Percentiles rank a stretch among this genome's conserved stretches.
Evolutionary conservation across 345 rosid genomes (phyloP).

Genomic region (Syzygium grande): DNA sequence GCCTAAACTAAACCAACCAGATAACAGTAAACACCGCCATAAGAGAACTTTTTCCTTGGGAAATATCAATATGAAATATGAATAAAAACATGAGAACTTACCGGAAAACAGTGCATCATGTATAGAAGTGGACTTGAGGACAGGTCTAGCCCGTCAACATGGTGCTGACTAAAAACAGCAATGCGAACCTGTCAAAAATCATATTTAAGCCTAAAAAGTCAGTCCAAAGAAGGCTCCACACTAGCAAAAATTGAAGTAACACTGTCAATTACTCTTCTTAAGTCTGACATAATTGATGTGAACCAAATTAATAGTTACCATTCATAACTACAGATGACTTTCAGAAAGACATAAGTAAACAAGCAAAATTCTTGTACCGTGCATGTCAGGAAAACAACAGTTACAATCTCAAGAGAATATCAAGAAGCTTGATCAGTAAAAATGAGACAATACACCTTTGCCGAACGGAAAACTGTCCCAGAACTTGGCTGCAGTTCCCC

Average conservation of each 20-base stretch:
- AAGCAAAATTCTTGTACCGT: background rate
- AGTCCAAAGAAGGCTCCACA: background rate
- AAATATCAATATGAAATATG: background rate
- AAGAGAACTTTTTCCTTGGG: background rate
- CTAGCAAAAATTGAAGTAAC: background rate
- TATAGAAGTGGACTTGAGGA: conserved; percentile 94
- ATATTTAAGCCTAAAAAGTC: background rate
- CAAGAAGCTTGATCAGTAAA: background rate
- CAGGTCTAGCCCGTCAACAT: conserved; percentile 94
- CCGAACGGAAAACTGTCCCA: conserved; percentile 96
- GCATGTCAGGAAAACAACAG: background rate
- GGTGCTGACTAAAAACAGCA: conserved; percentile 99
- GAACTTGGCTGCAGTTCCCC: conserved; percentile 97
- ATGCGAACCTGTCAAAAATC: conserved; percentile 67
- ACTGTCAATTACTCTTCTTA: background rate
- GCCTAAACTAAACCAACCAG: background rate
- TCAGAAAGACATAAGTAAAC: background rate
- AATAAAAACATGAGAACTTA: conserved; percentile 21
- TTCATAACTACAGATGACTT: background rate
- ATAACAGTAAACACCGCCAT: background rate
- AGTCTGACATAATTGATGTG: background rate
- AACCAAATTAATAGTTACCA: background rate
- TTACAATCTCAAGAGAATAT: background rate
- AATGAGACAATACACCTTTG: conserved; percentile 53
- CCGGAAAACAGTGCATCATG: conserved; percentile 99